Base-by-base conservation (phyloP, 345 rosid genomes). In the Lenwebbia sp. region DNA sequence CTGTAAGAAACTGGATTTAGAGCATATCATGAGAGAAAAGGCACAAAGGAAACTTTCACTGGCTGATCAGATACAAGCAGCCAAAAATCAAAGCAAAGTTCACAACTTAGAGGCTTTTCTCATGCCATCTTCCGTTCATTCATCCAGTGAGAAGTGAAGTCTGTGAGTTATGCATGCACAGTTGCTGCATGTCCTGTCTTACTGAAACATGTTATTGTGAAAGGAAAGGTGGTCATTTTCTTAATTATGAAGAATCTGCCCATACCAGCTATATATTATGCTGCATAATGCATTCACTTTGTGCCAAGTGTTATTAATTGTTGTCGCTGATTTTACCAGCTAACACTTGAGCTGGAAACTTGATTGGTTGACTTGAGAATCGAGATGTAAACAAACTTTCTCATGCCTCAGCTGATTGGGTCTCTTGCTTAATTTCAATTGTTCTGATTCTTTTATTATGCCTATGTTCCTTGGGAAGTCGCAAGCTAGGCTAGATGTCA, bases 11-110 rank as follows among this genome's bases (percentile, higher is more conserved):
- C 76, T 93, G 86, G 95, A 95, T 78, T 76, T 91, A 85, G 95
- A 94, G 87, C 82, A 92, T 74, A 85, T 92, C 78, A 90, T 85
- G 91, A 92, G 88, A 88, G 95, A 95, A 86, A 93, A 92, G 86
- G 88, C 86, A 86, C 89, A 82, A 82, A 92, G 89, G 54, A 89
- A 90, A 85, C 88, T 90, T 87, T 93, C 98, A 25, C 94, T 97
- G 51, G 98, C 98, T 15, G 98, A 97, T 58, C 96, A 95, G 93
- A 95, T 96, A 87, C 92, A 40, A 87, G 96, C 94, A 1, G 97
- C 98, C 82, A 95, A 92, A 85, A 94, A 54, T 84, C 94, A 88
- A 92, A 90, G 88, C 85, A 76, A 89, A 89, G 44, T 56, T 3
- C 82, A 33, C 28, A 21, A 33, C 60, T 78, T 86, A n/a, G 87